Base-by-base conservation (phyloP, 2,329 filamentous ascomycete species). In the Nemania sp. region DNA sequence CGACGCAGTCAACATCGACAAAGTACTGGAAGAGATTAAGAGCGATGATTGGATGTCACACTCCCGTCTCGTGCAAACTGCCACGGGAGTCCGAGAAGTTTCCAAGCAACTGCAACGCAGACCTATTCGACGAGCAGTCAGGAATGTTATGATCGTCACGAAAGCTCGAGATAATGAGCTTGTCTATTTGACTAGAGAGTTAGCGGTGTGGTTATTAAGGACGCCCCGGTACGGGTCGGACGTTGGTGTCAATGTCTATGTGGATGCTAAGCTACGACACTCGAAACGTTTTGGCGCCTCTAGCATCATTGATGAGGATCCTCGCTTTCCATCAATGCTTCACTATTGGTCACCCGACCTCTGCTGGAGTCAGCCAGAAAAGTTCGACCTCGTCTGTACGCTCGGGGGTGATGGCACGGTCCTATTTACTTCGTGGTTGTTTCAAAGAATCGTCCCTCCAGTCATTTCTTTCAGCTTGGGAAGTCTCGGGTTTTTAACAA, bases 121-220 rank as follows among this genome's bases (percentile, higher is more conserved):
- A 47, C 95, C 96, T 24, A 93, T 98, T 80, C 96, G 93, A 81
- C 91, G 94, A 73, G 94, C 94, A 11, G 94, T 99, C 54, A 90
- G 89, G 77, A 98, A 93, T 79, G 89, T 99, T 76, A 98, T 99
- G 96, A 97, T 99, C 76, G 93, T 99, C 72, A 99, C 96, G 69
- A 99, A 98, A 82, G 96, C 96, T 24, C 90, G 96, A 70, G 96
- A 99, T 82, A 98, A 99, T 77, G 90, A 93, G 73, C 87, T 99
- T 18, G 95, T 99, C 38, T 88, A 92, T 73, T 85, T 98, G 73
- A 99, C 96, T 1, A 88, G 93, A 67, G 94, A 99, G 79, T 84
- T 99, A 67, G 86, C 95, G 11, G 88, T 90, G 73, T 99, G 95
- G 93, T 86, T 99, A 38, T 87, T 99, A 68, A 88, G 87, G 69